These are phyloP conservation scores for Hirsutella thompsonii DNA, from an alignment of 2,329 filamentous ascomycete species.

Conservation along the genomic window DNA sequence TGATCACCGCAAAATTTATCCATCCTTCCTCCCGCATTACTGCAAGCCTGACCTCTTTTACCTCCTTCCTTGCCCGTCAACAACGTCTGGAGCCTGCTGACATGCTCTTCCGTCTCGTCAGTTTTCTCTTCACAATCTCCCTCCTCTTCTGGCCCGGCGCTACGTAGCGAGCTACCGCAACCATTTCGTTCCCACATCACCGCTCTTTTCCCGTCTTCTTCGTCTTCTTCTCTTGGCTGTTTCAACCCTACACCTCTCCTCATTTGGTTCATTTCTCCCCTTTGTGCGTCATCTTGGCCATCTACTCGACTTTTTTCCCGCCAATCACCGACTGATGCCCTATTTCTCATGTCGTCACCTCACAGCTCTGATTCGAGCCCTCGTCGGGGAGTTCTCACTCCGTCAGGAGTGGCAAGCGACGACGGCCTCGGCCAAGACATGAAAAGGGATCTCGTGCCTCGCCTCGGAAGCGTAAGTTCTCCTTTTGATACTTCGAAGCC, in stretches of 20 bases:
- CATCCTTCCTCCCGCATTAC: too few relatives aligned
- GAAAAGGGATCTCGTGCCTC: slow-evolving; percentile 6
- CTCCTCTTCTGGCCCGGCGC: not conserved
- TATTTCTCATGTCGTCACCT: slow-evolving; percentile 16
- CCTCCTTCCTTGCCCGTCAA: too few relatives aligned
- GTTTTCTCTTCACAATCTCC: slow-evolving; percentile 2
- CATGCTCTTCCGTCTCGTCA: not conserved
- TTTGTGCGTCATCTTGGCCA: slow-evolving; percentile 15
- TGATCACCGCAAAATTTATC: too few relatives aligned
- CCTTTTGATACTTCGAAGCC: too few relatives aligned
- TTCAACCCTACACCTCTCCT: slow-evolving; percentile 13
- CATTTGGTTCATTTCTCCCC: slow-evolving; percentile 13
- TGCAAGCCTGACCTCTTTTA: too few relatives aligned
- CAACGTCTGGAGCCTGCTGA: too few relatives aligned
- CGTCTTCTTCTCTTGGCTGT: slow-evolving; percentile 6
- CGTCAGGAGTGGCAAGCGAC: slow-evolving; percentile 8
- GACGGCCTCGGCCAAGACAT: slow-evolving; percentile 8
- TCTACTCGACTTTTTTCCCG: slow-evolving; percentile 4
- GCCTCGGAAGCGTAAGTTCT: slow-evolving; percentile 8
- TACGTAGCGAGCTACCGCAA: slow-evolving; percentile 1
- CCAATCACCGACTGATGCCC: not conserved
- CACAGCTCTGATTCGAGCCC: slow-evolving; percentile 15
- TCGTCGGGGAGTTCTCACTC: slow-evolving; percentile 9
- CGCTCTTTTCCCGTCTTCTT: slow-evolving; percentile 3
- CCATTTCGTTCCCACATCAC: slow-evolving; percentile 1